Percentiles rank a stretch among this genome's conserved stretches.
phyloP scores from a whole-genome alignment of 345 rosid genomes.

The Geranium brycei region DNA sequence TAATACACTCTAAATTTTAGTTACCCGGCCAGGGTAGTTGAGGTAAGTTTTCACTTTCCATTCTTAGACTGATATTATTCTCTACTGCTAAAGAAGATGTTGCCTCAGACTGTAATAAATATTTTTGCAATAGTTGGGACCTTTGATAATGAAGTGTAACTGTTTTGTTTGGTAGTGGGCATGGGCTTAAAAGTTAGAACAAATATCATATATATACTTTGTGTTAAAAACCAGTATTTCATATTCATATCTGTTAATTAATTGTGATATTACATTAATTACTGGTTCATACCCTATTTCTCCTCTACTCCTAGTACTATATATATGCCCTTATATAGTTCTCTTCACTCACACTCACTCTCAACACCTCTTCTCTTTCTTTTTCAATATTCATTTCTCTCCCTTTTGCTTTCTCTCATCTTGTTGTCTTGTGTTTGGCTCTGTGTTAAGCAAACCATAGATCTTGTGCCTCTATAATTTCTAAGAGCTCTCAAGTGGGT shows the following conservation, averaged over 20 bases:
- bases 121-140: conserved; percentile 27
- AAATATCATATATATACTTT: no score
- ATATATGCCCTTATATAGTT: conserved; percentile 9
- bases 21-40: not conserved
- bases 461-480: conserved; percentile 1
- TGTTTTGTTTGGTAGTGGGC: conserved; percentile 19
- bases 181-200: not conserved
- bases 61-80: conserved; percentile 14
- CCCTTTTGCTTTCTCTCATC: not conserved
- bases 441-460: not conserved
- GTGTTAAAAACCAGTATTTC: no score
- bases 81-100: conserved; percentile 1
- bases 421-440: not conserved
- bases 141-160: conserved; percentile 47
- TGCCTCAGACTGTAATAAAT: conserved; percentile 24
- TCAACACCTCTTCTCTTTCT: not conserved
- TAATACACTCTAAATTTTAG: no score
- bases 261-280: no score
- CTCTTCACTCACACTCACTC: conserved; percentile 3
- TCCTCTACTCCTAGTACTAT: conserved; percentile 10
- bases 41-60: conserved; percentile 8
- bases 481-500: conserved; percentile 13
- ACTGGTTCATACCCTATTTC: no score
- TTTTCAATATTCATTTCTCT: not conserved
- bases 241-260: no score